These are phyloP conservation scores for Fusarium mangiferae DNA, from an alignment of 2,329 filamentous ascomycete species.

Conservation along the genomic window DNA sequence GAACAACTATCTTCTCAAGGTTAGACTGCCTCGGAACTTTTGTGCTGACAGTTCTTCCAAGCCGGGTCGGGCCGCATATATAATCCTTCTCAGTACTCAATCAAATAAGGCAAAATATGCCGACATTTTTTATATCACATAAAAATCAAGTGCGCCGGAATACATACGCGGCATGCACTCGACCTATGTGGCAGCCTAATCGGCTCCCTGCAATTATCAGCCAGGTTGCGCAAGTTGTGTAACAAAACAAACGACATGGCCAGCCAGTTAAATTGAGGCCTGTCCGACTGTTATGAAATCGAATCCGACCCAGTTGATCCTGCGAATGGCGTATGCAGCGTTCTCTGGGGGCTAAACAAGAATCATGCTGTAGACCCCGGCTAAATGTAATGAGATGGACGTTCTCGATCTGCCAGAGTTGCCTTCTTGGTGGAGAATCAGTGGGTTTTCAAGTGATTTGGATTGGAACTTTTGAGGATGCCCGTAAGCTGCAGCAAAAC, in stretches of 20 bases:
- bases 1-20: neutral
- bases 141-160: neutral
- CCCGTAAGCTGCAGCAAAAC: neutral
- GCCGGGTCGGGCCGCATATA: neutral
- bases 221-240: neutral
- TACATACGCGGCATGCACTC: neutral
- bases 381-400: neutral
- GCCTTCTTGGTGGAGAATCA: neutral
- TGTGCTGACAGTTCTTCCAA: neutral
- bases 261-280: neutral
- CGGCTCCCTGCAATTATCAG: neutral
- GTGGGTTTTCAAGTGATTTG: neutral
- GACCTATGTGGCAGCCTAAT: neutral
- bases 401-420: neutral
- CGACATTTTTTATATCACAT: neutral
- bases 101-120: neutral
- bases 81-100: neutral
- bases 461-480: neutral
- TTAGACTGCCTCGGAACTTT: neutral
- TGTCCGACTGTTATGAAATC: neutral
- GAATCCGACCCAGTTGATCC: neutral
- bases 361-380: neutral
- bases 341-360: neutral
- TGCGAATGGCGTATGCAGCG: neutral
- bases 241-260: neutral